Evolutionary conservation across 208 protist genomes (phyloP).

Genomic region (Acanthamoeba healyi): DNA sequence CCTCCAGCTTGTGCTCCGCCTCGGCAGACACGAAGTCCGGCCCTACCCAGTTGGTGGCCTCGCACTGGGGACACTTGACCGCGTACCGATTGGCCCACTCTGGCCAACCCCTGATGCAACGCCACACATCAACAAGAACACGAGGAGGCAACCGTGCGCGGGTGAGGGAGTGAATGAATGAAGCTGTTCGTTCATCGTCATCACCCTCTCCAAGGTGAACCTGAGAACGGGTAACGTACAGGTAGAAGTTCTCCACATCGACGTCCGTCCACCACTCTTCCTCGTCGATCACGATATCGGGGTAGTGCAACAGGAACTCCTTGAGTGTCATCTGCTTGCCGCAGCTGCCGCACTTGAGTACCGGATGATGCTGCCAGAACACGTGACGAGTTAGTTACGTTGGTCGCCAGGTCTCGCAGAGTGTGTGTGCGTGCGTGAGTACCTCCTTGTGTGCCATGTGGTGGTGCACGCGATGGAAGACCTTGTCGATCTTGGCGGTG

Average conservation of each 20-base stretch:
- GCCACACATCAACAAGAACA: not conserved
- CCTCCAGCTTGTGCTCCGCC: constrained; percentile 13
- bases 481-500: constrained; percentile 16
- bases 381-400: not conserved
- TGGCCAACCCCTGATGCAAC: not conserved
- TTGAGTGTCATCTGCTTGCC: constrained; percentile 26
- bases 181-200: no score
- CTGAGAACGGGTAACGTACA: no score
- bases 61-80: not conserved
- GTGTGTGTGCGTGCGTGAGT: not conserved
- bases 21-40: not conserved
- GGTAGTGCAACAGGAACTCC: constrained; percentile 4
- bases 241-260: constrained; percentile 37
- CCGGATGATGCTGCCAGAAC: not conserved
- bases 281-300: not conserved
- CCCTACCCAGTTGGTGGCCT: constrained; percentile 25
- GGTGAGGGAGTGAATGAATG: not conserved
- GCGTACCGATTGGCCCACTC: constrained; percentile 35
- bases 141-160: not conserved
- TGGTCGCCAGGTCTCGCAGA: not conserved
- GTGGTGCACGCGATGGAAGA: constrained; percentile 13
- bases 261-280: constrained; percentile 26
- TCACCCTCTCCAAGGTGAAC: no score
- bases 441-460: constrained; percentile 43
- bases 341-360: constrained; percentile 13